Conservation (phyloP, 73 alveolate species). For the Paramecium caudatum region DNA sequence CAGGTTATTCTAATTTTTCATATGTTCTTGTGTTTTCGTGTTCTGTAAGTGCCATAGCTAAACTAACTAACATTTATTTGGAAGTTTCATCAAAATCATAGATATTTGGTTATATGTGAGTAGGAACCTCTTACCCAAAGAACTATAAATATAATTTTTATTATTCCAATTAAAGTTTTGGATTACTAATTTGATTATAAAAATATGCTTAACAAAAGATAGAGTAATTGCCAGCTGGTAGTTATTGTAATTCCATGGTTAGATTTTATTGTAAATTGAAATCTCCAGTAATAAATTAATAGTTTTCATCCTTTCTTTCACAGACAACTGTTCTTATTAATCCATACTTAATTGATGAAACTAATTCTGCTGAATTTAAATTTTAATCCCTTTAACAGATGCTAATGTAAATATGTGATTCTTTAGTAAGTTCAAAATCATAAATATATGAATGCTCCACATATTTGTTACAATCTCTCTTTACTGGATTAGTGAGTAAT, state of each 20-base stretch:
- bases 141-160: not conserved
- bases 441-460: not conserved
- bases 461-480: not conserved
- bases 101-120: not conserved
- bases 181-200: slow-evolving; percentile 30
- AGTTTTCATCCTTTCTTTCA: not conserved
- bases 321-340: not conserved
- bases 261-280: not conserved
- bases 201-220: slow-evolving; percentile 14
- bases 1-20: slow-evolving; percentile 44
- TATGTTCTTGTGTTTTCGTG: slow-evolving; percentile 9
- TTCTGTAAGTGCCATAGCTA: not conserved
- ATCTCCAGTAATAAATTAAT: slow-evolving; percentile 18
- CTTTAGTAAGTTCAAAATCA: not conserved
- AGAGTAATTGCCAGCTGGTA: not conserved
- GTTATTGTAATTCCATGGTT: not conserved
- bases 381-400: not conserved
- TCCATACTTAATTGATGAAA: slow-evolving; percentile 25
- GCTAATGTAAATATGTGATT: not conserved
- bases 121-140: not conserved
- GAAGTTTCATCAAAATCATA: not conserved
- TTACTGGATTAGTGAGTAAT: not conserved
- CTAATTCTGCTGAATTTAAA: not conserved
- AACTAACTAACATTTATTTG: slow-evolving; percentile 17
- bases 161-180: not conserved